phyloP scores from a whole-genome alignment of 208 protist species.

The Perkinsela sp. region DNA sequence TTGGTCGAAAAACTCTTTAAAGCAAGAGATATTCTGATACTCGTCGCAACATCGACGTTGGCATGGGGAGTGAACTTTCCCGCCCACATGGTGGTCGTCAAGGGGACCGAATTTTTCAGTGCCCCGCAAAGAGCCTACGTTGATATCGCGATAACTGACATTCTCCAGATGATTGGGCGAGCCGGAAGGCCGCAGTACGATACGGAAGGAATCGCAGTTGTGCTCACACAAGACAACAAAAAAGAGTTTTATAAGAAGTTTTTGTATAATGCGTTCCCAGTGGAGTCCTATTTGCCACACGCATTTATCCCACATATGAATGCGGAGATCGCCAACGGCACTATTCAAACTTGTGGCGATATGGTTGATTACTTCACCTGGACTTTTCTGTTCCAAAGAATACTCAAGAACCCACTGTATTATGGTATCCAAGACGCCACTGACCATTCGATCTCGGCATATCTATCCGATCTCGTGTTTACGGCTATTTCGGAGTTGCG shows the following conservation, averaged over 20 bases:
- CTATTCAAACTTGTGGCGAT: constrained; percentile 72
- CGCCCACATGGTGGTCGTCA: constrained; percentile 98
- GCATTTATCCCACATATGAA: constrained; percentile 93
- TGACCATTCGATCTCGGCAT: constrained; percentile 43
- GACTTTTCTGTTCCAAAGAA: constrained; percentile 92
- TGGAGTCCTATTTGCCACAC: constrained; percentile 81
- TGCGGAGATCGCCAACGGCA: constrained; percentile 84
- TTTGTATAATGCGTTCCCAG: constrained; percentile 96
- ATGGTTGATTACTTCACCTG: constrained; percentile 93
- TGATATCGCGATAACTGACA: constrained; percentile 94
- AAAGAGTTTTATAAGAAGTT: constrained; percentile 99
- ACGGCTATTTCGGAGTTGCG: constrained; percentile 43
- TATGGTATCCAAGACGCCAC: constrained; percentile 80
- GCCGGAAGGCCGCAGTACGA: constrained; percentile 91
- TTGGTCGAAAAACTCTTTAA: constrained; percentile 79
- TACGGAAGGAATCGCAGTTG: constrained; percentile 72
- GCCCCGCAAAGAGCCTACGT: constrained; percentile 81
- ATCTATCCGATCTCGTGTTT: constrained; percentile 42
- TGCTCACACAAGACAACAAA: constrained; percentile 86
- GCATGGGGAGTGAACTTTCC: constrained; percentile 99
- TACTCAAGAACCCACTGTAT: constrained; percentile 88
- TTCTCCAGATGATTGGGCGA: constrained; percentile 98
- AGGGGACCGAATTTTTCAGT: constrained; percentile 99
- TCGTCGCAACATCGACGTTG: constrained; percentile 92
- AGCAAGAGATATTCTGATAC: constrained; percentile 73